Evolutionary conservation across 177 flowering plant species (phyloP), one percentile per base, ranked within the genome.

Genomic region (Tripterygium wilfordii): DNA sequence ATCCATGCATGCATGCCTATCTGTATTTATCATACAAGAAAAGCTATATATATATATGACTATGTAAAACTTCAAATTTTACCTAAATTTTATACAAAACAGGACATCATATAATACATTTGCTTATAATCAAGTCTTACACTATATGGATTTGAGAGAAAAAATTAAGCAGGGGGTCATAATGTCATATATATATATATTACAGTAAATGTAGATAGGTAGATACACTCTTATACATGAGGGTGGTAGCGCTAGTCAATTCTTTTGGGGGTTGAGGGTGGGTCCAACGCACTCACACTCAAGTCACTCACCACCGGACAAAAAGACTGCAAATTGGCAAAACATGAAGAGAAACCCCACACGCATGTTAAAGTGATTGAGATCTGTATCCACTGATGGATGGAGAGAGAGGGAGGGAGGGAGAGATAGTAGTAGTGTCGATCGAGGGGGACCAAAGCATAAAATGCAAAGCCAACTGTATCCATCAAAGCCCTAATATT

Each of bases 311-410:
- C 44, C 50, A 53, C 60, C 60, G 49, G 57, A 51, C 49, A 47
- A 13, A 28, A 37, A 70, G 64, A 74, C 58, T 62, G 70, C 60
- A 62, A 53, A 30, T 51, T 51, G 39, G 63, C 51, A 16, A 57
- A n/a, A 36, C 58, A 67, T 54, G 63, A 61, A 64, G n/a, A 69
- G 69, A 61, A 64, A 71, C 69, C 54, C 62, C 48, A 67, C 65
- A 31, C 51, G 63, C 71, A 66, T 49, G 66, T 44, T 46, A 45
- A 63, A 61, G 43, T 37, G 42, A 15, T 18, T 22, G 13, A 20
- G 42, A 2, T 2, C 7, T 29, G 33, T 12, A 30, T 30, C 12
- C 8, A 6, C 8, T 46, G 15, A 45, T 2, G n/a, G 17, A 19
- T 15, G 9, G 38, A 48, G 42, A 24, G 47, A 40, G 53, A 47